These are phyloP conservation scores for Verticillium longisporum DNA, from an alignment of 2,329 filamentous ascomycete genomes.

Conservation along the genomic window DNA sequence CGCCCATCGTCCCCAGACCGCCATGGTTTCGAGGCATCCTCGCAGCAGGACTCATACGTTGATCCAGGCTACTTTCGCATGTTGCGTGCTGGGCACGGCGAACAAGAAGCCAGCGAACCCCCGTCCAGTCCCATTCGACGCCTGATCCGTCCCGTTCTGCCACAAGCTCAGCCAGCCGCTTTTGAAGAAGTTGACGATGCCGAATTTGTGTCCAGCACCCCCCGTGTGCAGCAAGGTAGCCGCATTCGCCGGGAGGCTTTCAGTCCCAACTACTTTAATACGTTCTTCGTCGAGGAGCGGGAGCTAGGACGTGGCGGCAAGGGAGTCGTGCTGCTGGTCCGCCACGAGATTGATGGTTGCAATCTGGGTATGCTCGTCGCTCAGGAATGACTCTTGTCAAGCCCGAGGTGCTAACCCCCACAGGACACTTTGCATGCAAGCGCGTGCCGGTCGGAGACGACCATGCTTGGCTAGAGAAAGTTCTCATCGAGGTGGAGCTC, in stretches of 20 bases:
- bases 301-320: constrained; percentile 87
- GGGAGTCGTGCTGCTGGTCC: constrained; percentile 89
- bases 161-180: constrained; percentile 11
- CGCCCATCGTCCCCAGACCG: constrained; percentile 41
- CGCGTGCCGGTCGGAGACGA: constrained; percentile 92
- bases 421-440: constrained; percentile 86
- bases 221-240: constrained; percentile 45
- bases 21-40: constrained; percentile 14
- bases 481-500: constrained; percentile 87
- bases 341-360: constrained; percentile 86
- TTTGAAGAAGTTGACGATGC: constrained; percentile 23
- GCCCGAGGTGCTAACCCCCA: constrained; percentile 6
- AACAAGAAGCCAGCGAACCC: constrained; percentile 32
- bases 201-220: constrained; percentile 45
- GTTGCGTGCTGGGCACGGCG: constrained; percentile 55
- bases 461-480: constrained; percentile 90
- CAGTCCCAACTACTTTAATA: constrained; percentile 85
- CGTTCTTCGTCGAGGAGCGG: constrained; percentile 85
- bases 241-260: constrained; percentile 84
- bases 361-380: constrained; percentile 46
- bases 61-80: constrained; percentile 94
- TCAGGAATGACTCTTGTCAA: neutral
- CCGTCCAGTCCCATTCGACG: constrained; percentile 49
- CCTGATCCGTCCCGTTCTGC: constrained; percentile 39
- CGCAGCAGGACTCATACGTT: constrained; percentile 59